These are phyloP conservation scores for Colletotrichum sp. DNA, from an alignment of 2,329 filamentous ascomycete species.

Conservation along the genomic window DNA sequence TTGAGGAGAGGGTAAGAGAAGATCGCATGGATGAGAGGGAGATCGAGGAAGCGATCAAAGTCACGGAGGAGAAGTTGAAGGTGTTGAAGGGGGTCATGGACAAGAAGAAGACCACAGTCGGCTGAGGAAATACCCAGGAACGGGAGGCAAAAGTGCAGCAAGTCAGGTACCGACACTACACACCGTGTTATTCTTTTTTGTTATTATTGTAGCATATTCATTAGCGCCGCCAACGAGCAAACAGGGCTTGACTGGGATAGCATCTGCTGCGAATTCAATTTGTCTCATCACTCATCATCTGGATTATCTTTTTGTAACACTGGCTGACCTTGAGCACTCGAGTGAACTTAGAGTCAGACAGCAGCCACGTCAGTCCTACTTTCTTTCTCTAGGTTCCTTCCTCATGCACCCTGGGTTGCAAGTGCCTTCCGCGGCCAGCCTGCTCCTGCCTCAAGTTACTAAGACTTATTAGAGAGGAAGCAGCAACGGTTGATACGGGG, in stretches of 20 bases:
- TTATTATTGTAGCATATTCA: conserved; percentile 18
- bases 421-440: background rate
- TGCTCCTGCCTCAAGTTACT: background rate
- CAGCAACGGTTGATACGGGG: background rate
- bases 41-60: conserved; percentile 78
- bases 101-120: conserved; percentile 48
- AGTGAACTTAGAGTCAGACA: background rate
- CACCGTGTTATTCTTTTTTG: conserved; percentile 12
- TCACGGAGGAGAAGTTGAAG: conserved; percentile 85
- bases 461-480: background rate
- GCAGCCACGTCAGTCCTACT: background rate
- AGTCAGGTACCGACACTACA: conserved; percentile 19
- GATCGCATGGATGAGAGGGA: conserved; percentile 74
- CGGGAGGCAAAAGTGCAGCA: background rate
- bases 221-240: conserved; percentile 17
- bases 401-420: background rate
- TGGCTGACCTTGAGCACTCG: background rate
- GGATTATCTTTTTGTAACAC: accelerated
- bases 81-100: conserved; percentile 77
- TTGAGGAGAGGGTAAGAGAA: conserved; percentile 63
- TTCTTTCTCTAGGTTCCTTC: background rate
- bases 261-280: background rate
- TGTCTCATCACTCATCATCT: background rate
- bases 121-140: conserved; percentile 11
- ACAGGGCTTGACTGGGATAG: conserved; percentile 14